Conservation (phyloP, 2,329 filamentous ascomycete genomes). For the Apiospora marii region DNA sequence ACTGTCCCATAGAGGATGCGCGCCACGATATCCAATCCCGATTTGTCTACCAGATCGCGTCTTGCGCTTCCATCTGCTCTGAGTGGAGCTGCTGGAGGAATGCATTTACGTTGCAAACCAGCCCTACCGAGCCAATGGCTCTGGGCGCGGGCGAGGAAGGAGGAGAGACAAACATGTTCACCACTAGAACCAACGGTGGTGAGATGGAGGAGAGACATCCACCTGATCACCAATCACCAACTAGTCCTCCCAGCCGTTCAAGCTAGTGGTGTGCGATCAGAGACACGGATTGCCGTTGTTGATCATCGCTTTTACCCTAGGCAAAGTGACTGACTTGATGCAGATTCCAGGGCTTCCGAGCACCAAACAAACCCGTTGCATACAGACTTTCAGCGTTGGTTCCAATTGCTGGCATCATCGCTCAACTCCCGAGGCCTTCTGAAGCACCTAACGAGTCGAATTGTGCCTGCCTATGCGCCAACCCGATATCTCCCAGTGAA, state of each 20-base stretch:
- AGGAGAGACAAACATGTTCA: conserved; percentile 11
- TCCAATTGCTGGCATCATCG: conserved; percentile 3
- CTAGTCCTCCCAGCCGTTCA: conserved; percentile 5
- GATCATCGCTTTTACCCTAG: background rate
- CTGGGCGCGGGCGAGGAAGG: background rate
- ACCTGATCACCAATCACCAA: background rate
- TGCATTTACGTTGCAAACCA: background rate
- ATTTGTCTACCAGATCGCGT: background rate
- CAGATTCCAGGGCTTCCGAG: background rate
- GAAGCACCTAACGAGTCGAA: conserved; percentile 9
- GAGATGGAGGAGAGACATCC: conserved; percentile 5
- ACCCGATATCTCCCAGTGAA: background rate
- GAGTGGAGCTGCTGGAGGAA: background rate
- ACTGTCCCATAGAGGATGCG: background rate
- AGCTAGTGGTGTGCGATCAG: conserved; percentile 13
- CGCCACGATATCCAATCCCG: background rate
- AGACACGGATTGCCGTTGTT: background rate
- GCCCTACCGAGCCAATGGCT: background rate
- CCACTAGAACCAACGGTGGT: conserved; percentile 3
- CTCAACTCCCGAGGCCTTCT: background rate
- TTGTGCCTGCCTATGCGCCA: background rate
- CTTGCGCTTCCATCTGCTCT: background rate
- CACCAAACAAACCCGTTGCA: background rate
- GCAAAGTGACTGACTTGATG: background rate
- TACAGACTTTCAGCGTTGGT: conserved; percentile 2